These are phyloP conservation scores for Trametes maxima DNA, from an alignment of 768 basidiomycete genomes.

Conservation along the genomic window DNA sequence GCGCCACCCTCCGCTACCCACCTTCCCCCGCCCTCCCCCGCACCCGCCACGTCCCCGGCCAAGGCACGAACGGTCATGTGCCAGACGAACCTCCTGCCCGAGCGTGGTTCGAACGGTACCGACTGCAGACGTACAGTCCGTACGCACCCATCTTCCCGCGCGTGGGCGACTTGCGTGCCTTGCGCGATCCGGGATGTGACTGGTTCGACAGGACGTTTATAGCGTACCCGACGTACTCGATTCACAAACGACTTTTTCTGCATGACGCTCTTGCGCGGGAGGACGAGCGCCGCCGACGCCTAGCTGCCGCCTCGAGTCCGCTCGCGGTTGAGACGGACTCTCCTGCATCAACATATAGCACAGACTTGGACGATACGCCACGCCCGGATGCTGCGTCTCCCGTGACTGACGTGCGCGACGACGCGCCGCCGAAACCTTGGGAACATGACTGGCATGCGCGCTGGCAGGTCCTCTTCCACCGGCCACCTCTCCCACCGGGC, in stretches of 20 bases:
- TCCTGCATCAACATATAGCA: constrained; percentile 9
- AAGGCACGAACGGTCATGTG: neutral
- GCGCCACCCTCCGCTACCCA: constrained; percentile 2
- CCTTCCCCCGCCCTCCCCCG: constrained; percentile 4
- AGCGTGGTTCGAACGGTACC: neutral
- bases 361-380: neutral
- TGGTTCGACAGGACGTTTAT: constrained; percentile 11
- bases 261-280: constrained; percentile 13
- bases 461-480: constrained; percentile 13
- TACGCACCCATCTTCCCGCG: constrained; percentile 16
- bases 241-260: constrained; percentile 5
- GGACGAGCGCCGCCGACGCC: neutral
- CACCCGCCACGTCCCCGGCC: constrained; percentile 1
- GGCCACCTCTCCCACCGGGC: neutral
- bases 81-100: neutral
- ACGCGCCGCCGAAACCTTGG: neutral
- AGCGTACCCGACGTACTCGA: constrained; percentile 3
- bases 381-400: too few relatives aligned
- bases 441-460: constrained; percentile 10
- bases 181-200: constrained; percentile 17
- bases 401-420: neutral
- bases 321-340: neutral
- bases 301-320: neutral
- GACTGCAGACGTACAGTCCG: constrained; percentile 1
- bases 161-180: constrained; percentile 8